phyloP scores from a whole-genome alignment of 2,329 filamentous ascomycete species.

The Chrysosphaeria jannelii region DNA sequence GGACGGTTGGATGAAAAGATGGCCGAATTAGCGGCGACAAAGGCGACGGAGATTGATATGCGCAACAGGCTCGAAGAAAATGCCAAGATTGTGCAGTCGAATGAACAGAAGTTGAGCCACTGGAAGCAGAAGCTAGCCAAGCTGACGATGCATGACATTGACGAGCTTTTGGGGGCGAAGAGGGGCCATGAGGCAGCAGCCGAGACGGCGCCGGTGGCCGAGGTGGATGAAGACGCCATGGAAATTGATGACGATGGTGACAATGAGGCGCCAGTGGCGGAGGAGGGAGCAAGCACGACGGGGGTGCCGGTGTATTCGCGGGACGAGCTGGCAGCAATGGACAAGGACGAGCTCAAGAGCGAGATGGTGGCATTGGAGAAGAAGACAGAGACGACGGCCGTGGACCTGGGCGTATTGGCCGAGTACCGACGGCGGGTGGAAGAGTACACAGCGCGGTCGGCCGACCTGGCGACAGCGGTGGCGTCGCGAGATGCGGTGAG shows the following conservation, averaged over 20 bases:
- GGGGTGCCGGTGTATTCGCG: slow-evolving; percentile 49
- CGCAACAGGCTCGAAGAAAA: slow-evolving; percentile 92
- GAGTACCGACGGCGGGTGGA: slow-evolving; percentile 12
- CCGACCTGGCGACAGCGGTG: slow-evolving; percentile 56
- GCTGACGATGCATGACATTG: slow-evolving; percentile 53
- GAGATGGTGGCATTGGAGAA: slow-evolving; percentile 32
- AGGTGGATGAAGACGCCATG: slow-evolving; percentile 4
- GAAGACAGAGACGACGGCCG: slow-evolving; percentile 54
- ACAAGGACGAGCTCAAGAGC: slow-evolving; percentile 26
- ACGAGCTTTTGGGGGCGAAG: slow-evolving; percentile 20
- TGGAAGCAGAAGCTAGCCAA: slow-evolving; percentile 80
- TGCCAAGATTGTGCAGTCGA: slow-evolving; percentile 64
- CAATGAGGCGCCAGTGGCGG: slow-evolving; percentile 6
- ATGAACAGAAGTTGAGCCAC: slow-evolving; percentile 54
- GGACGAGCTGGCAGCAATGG: slow-evolving; percentile 37
- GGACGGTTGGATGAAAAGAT: slow-evolving; percentile 64
- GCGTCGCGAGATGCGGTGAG: slow-evolving; percentile 59
- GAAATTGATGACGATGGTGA: slow-evolving; percentile 7
- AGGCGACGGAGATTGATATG: slow-evolving; percentile 88
- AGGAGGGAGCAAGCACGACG: slow-evolving; percentile 8
- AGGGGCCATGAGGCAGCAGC: slow-evolving; percentile 1
- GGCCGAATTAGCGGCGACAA: slow-evolving; percentile 59
- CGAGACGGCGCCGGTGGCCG: slow-evolving; percentile 4
- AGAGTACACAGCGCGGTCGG: slow-evolving; percentile 19
- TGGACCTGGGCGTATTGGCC: slow-evolving; percentile 52